Percentiles rank a stretch among this genome's conserved stretches.
phyloP scores from a whole-genome alignment of 345 rosid genomes.

The Schrenkiella parvula region DNA sequence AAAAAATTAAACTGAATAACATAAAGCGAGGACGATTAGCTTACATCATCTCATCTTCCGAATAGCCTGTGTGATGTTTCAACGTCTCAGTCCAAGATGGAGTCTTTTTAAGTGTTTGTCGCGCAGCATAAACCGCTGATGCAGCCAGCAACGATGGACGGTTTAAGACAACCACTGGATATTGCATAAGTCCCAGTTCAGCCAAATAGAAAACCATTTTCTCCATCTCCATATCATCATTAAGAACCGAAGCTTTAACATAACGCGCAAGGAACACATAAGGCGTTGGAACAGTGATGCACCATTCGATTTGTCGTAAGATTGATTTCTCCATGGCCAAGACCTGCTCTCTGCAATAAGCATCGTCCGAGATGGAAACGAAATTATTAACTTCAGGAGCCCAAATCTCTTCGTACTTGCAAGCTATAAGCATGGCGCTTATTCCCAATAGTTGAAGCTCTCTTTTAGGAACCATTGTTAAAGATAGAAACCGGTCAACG shows the following conservation, averaged over 20 bases:
- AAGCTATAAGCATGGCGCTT: constrained; percentile 75
- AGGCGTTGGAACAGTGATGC: constrained; percentile 68
- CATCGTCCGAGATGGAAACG: constrained; percentile 69
- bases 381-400: constrained; percentile 85
- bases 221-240: constrained; percentile 54
- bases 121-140: constrained; percentile 18
- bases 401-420: constrained; percentile 95
- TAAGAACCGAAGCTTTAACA: constrained; percentile 65
- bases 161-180: neutral
- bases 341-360: constrained; percentile 60
- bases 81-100: constrained; percentile 20
- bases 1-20: neutral
- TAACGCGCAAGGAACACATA: constrained; percentile 73
- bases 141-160: constrained; percentile 25
- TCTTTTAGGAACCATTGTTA: constrained; percentile 46
- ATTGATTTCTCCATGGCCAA: constrained; percentile 74
- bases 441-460: constrained; percentile 82
- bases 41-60: constrained; percentile 28
- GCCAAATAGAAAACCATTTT: constrained; percentile 60
- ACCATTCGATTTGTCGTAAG: constrained; percentile 64
- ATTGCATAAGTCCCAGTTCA: constrained; percentile 20
- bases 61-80: constrained; percentile 25
- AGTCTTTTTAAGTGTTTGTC: neutral
- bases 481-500: constrained; percentile 36
- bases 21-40: neutral